These are phyloP conservation scores for Castanea sativa DNA, from an alignment of 306 rosid species.

Conservation along the genomic window DNA sequence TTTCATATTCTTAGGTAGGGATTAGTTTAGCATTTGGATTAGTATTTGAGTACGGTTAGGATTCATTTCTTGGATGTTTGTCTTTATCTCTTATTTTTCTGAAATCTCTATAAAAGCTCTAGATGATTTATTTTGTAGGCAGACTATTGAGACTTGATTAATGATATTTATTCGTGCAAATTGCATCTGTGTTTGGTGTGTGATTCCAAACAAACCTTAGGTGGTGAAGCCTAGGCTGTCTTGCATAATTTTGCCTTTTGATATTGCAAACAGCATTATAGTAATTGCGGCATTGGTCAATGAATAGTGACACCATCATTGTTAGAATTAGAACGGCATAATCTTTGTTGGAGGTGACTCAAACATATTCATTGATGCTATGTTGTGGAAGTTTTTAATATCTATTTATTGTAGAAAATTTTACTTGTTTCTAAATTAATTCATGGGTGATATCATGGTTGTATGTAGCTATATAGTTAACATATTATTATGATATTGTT, in stretches of 20 bases:
- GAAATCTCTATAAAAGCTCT: too few relatives aligned
- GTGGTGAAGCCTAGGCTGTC: too few relatives aligned
- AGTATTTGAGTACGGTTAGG: too few relatives aligned
- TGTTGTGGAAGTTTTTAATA: neutral
- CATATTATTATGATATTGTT: conserved; percentile 5
- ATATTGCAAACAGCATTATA: neutral
- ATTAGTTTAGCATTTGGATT: too few relatives aligned
- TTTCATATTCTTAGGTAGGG: too few relatives aligned
- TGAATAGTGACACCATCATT: neutral
- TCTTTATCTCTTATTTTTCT: too few relatives aligned
- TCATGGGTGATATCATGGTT: neutral
- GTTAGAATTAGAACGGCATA: neutral
- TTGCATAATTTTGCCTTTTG: neutral
- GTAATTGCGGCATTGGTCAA: neutral
- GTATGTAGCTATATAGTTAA: neutral
- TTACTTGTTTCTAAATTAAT: neutral
- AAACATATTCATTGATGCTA: neutral
- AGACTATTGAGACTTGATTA: too few relatives aligned
- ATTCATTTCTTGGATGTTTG: too few relatives aligned
- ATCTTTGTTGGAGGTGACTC: neutral
- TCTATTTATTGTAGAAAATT: neutral
- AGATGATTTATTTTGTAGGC: too few relatives aligned
- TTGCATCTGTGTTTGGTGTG: too few relatives aligned
- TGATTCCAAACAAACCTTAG: too few relatives aligned
- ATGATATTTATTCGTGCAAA: too few relatives aligned